Percentiles rank a stretch among this genome's conserved stretches.
Evolutionary conservation across 202 grass and related monocot species (phyloP).

Genomic region (Setaria italica): DNA sequence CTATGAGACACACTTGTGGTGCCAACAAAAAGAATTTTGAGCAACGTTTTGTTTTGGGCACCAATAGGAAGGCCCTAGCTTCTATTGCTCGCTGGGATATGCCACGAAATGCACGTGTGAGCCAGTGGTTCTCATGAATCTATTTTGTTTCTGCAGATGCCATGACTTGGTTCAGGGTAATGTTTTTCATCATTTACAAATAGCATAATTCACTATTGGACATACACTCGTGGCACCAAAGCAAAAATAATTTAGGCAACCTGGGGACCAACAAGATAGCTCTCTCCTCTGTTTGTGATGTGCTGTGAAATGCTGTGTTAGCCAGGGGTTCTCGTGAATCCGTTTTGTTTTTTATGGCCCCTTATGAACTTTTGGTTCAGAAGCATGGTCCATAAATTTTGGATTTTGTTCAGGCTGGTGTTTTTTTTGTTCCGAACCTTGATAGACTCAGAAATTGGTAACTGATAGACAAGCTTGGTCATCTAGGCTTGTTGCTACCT

Average conservation of each 20-base stretch:
- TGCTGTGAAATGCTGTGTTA: background rate
- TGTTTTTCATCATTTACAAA: background rate
- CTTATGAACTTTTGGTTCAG: background rate
- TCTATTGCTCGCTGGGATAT: background rate
- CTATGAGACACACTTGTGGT: background rate
- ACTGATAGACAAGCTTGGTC: background rate
- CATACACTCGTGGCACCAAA: background rate
- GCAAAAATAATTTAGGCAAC: background rate
- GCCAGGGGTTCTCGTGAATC: constrained; percentile 5
- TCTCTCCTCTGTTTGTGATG: background rate
- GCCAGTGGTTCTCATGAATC: constrained; percentile 28
- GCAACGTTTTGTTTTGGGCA: background rate
- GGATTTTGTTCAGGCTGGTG: background rate
- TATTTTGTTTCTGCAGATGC: constrained; percentile 12
- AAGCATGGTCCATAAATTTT: background rate
- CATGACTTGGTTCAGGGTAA: background rate
- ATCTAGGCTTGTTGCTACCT: background rate
- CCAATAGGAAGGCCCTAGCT: constrained; percentile 9
- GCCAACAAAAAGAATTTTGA: background rate
- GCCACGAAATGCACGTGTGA: background rate
- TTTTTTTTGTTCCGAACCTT: background rate
- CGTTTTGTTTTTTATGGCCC: background rate
- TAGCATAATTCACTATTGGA: background rate
- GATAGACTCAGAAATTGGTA: background rate
- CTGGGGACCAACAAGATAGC: background rate